A percentile compares a stretch with the other conserved stretches of the same genome.
phyloP scores from a whole-genome alignment of 129 eudicot species.

The Gnaphalium uliginosum region DNA sequence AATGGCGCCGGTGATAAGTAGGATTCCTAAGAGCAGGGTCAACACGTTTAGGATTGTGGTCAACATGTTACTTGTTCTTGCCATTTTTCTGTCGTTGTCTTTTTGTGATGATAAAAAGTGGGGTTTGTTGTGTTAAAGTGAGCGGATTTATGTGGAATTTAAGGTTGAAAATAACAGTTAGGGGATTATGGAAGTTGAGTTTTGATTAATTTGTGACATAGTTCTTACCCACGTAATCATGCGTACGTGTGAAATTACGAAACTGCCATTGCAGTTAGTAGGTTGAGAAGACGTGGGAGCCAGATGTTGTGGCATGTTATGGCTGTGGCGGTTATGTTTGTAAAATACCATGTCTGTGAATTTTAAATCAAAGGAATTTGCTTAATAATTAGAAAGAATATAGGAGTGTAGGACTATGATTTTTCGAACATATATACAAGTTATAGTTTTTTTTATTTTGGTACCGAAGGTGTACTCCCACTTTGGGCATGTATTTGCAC shows the following conservation, averaged over 20 bases:
- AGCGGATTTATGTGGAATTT: not conserved
- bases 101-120: not conserved
- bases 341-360: not conserved
- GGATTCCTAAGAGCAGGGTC: conserved; percentile 38
- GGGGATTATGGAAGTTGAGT: not conserved
- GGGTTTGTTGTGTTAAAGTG: conserved; percentile 4
- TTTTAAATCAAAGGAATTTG: not conserved
- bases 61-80: conserved; percentile 45
- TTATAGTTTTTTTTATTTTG: too few species aligned
- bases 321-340: conserved; percentile 4
- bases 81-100: conserved; percentile 29
- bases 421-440: too few species aligned
- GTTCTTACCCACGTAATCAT: conserved; percentile 15
- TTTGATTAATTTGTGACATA: not conserved
- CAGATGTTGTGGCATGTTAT: conserved; percentile 24
- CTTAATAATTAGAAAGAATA: too few species aligned
- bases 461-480: too few species aligned
- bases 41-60: conserved; percentile 43
- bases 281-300: conserved; percentile 28
- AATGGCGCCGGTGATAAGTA: conserved; percentile 39
- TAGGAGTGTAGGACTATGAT: too few species aligned
- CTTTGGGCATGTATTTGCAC: too few species aligned
- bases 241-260: not conserved
- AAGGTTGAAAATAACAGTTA: conserved; percentile 18
- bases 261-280: conserved; percentile 19